Evolutionary conservation across 2,329 filamentous ascomycete species (phyloP).

Genomic region (Alternaria sp.): DNA sequence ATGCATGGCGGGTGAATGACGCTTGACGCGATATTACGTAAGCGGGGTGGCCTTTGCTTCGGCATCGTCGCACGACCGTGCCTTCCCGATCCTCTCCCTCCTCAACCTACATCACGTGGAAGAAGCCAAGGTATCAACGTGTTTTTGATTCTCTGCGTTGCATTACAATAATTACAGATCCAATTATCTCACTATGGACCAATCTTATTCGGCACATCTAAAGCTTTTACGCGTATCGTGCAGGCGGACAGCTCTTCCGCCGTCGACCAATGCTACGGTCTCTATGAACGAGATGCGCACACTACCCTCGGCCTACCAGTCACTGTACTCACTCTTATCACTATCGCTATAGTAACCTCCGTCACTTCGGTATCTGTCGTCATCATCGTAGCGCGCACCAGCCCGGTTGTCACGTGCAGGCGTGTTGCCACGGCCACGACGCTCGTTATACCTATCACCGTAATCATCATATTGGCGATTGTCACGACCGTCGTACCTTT

Average conservation of each 20-base stretch:
- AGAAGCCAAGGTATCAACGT: not conserved
- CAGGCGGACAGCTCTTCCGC: not conserved
- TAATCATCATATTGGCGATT: no score
- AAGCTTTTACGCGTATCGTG: not conserved
- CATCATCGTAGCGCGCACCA: not conserved
- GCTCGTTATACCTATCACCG: not conserved
- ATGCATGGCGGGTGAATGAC: not conserved
- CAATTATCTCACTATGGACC: not conserved
- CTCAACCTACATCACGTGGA: not conserved
- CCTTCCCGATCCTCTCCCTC: not conserved
- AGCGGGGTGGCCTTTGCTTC: not conserved
- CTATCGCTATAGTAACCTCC: not conserved
- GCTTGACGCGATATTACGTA: not conserved
- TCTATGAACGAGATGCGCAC: not conserved
- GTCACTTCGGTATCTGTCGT: not conserved
- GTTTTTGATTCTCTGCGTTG: fast-evolving
- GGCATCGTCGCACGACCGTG: not conserved
- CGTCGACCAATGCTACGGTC: not conserved
- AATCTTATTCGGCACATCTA: not conserved
- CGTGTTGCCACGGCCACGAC: not conserved
- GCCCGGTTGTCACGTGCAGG: not conserved
- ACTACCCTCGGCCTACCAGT: not conserved
- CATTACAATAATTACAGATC: not conserved
- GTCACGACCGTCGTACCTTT: not conserved
- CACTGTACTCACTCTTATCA: not conserved